Base-by-base conservation (phyloP, 1,284 basidiomycete species). In the Phlebopus sp. region DNA sequence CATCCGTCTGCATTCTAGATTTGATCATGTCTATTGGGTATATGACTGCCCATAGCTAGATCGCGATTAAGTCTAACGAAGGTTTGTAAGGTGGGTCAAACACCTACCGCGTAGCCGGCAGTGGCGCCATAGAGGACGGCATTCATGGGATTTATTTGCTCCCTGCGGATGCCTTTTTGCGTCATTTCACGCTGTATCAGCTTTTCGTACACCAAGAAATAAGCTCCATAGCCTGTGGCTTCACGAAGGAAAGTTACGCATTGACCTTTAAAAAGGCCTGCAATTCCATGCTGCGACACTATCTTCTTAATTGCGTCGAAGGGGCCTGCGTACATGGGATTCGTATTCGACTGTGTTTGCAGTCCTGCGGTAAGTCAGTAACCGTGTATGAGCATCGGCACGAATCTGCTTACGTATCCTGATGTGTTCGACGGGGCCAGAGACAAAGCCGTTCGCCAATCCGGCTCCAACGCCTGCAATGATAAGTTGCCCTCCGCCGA, bases 11-110 rank as follows among this genome's bases (percentile, higher is more conserved):
- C 74, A 97, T 86, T 47, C 93, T 84, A 23, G 89, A 91, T 67
- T 98, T 98, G 67, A 97, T 84, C 78, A 97, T 92, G 69, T 96
- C 94, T 66, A 93, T 85, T 7, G 92, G 92, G 72, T 94, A 94
- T 71, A 93, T 93, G 9, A 90, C 74, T 19, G 78, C 84, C 89
- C 89, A 91, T 21, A 91, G 72, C 89, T 90, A 50, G 19, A 36
- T 2, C 18, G 35, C 34, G 1, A 3, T 21, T 64, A 15, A 54
- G 41, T 18, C 9, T 18, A 18, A 25, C 27, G 8, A 27, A 13
- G 7, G 32, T 13, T 4, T 3, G 30, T n/a, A 42, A 29, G 1
- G 14, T 49, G 41, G 30, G 23, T 14, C 18, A 37, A 43, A 34
- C 7, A 62, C 86, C 64, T 63, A 91, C 89, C 44, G 82, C 86